Percentiles rank a stretch among this genome's conserved stretches.
Conservation (phyloP, 306 rosid species). For the Luffa aegyptiaca region DNA sequence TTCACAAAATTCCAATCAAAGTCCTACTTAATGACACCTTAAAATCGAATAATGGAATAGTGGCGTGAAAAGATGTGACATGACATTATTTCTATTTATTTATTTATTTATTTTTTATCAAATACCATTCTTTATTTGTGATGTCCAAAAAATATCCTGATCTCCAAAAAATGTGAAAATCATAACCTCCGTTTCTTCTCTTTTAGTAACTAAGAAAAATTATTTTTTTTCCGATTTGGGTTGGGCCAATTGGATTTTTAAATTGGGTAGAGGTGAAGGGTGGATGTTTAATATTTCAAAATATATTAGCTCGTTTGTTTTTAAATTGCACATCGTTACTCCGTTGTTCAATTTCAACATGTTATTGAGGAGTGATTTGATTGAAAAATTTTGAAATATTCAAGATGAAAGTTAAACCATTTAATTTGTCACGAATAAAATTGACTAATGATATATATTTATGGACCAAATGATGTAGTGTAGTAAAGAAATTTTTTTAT, state of each 20-base stretch:
- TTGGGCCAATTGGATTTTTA: background rate
- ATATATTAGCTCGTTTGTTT: background rate
- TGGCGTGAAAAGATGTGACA: background rate
- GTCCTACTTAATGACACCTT: background rate
- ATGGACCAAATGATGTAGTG: background rate
- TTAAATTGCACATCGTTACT: background rate
- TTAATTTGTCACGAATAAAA: too few species aligned
- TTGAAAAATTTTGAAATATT: background rate
- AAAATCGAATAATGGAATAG: background rate
- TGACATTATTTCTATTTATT: background rate
- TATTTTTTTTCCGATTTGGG: background rate
- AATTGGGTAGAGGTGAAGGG: background rate
- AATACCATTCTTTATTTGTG: background rate
- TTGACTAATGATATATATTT: background rate
- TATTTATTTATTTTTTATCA: background rate
- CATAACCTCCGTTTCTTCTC: background rate
- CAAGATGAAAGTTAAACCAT: background rate
- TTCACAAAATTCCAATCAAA: background rate
- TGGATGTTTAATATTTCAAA: background rate
- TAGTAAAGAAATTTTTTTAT: background rate
- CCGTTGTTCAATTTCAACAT: background rate
- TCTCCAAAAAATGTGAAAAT: background rate
- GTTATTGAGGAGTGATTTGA: background rate
- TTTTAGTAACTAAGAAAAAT: background rate
- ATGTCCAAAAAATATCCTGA: background rate